These are phyloP conservation scores for California macrophylla DNA, from an alignment of 441 rosid genomes.

Conservation along the genomic window DNA sequence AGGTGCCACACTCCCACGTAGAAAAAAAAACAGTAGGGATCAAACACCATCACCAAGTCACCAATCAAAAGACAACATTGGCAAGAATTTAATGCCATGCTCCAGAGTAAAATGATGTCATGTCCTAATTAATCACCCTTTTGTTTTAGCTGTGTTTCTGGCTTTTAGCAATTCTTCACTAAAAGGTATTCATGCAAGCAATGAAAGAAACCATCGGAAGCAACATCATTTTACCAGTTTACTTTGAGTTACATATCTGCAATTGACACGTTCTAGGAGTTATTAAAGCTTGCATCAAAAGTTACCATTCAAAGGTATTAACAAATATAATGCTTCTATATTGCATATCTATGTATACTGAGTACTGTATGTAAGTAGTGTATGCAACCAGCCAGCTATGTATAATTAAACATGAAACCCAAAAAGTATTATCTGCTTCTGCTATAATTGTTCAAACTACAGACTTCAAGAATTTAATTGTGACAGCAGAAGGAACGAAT, in stretches of 20 bases:
- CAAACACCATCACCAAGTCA: not conserved
- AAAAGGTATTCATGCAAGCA: not conserved
- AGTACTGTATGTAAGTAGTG: not conserved
- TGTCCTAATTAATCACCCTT: not conserved
- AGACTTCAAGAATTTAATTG: not conserved
- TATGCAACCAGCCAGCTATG: not conserved
- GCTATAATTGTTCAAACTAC: not conserved
- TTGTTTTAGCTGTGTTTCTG: not conserved
- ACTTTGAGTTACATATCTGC: not conserved
- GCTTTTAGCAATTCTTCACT: not conserved
- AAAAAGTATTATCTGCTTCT: not conserved
- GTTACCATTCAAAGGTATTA: not conserved
- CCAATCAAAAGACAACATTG: not conserved
- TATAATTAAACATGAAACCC: not conserved
- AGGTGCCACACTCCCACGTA: not conserved
- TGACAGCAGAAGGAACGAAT: slow-evolving; percentile 11
- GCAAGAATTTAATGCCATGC: not conserved
- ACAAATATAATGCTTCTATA: not conserved
- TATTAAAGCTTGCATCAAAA: not conserved
- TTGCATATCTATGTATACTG: not conserved
- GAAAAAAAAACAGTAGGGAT: not conserved
- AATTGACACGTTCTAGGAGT: not conserved
- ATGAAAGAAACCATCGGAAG: not conserved
- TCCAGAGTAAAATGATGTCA: not conserved
- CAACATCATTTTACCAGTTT: not conserved